These are phyloP conservation scores for Candida frijolesensis DNA, from an alignment of 1,139 yeast genomes.

Conservation along the genomic window DNA sequence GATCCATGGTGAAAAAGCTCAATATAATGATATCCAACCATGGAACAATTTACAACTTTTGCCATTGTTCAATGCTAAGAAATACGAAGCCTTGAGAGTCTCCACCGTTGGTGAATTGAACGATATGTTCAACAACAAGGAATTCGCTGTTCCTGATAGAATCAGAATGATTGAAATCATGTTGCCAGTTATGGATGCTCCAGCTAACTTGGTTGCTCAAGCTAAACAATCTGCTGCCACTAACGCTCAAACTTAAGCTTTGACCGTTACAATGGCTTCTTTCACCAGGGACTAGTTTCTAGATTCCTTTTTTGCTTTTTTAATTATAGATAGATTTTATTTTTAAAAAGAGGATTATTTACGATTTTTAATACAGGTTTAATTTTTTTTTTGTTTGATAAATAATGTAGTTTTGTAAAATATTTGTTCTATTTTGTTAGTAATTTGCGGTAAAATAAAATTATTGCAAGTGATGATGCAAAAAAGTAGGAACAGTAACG, in stretches of 20 bases:
- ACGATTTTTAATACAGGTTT: background rate
- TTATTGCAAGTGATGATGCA: too few relatives aligned
- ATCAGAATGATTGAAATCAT: conserved; percentile 81
- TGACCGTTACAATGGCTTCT: too few relatives aligned
- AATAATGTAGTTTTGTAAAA: too few relatives aligned
- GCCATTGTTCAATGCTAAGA: conserved; percentile 72
- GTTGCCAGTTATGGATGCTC: conserved; percentile 86
- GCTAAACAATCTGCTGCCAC: conserved; percentile 76
- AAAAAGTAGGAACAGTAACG: too few relatives aligned
- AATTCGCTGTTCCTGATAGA: conserved; percentile 62
- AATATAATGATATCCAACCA: conserved; percentile 78
- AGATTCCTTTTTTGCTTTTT: background rate
- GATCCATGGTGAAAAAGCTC: conserved; percentile 78
- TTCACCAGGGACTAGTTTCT: background rate
- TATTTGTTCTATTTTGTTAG: too few relatives aligned
- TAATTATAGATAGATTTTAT: conserved; percentile 1
- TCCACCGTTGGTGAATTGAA: conserved; percentile 71
- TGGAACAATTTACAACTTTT: conserved; percentile 77
- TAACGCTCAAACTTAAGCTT: conserved; percentile 34
- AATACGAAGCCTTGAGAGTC: conserved; percentile 56
- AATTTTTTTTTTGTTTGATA: background rate
- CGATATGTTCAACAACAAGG: conserved; percentile 52
- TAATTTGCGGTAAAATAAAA: too few relatives aligned
- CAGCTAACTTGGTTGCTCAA: conserved; percentile 65
- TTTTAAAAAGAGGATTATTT: background rate